phyloP scores from a whole-genome alignment of 2,329 filamentous ascomycete species.

The Hirsutella thompsonii region DNA sequence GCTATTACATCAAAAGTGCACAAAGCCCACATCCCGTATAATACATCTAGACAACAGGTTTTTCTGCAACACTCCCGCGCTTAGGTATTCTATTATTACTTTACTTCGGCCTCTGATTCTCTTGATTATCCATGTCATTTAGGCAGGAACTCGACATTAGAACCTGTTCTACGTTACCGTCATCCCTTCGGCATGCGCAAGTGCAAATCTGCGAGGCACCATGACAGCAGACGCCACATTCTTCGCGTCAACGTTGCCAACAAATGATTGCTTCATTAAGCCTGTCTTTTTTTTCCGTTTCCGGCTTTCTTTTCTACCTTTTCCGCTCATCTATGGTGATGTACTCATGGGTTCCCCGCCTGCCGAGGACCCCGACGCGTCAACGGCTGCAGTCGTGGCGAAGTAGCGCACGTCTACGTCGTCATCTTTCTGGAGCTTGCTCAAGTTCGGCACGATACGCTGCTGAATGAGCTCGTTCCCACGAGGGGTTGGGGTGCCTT shows the following conservation, averaged over 20 bases:
- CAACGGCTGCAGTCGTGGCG: slow-evolving; percentile 73
- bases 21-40: too few species aligned
- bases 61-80: too few species aligned
- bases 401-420: slow-evolving; percentile 98
- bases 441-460: slow-evolving; percentile 76
- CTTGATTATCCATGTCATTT: too few species aligned
- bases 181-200: neutral
- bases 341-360: slow-evolving; percentile 52
- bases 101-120: too few species aligned
- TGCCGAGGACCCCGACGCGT: slow-evolving; percentile 30
- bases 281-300: slow-evolving; percentile 1
- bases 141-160: too few species aligned
- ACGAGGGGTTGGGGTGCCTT: slow-evolving; percentile 51
- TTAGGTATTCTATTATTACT: too few species aligned
- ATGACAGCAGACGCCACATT: neutral
- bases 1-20: too few species aligned
- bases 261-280: slow-evolving; percentile 35
- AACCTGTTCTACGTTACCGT: too few species aligned
- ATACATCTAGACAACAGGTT: too few species aligned
- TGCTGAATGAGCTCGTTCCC: slow-evolving; percentile 73
- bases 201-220: too few species aligned
- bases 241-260: neutral
- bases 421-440: slow-evolving; percentile 92
- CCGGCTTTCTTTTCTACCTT: slow-evolving; percentile 10
- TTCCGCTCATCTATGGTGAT: slow-evolving; percentile 40